Conservation (phyloP, 2,329 filamentous ascomycete genomes). For the Venturia asperata region DNA sequence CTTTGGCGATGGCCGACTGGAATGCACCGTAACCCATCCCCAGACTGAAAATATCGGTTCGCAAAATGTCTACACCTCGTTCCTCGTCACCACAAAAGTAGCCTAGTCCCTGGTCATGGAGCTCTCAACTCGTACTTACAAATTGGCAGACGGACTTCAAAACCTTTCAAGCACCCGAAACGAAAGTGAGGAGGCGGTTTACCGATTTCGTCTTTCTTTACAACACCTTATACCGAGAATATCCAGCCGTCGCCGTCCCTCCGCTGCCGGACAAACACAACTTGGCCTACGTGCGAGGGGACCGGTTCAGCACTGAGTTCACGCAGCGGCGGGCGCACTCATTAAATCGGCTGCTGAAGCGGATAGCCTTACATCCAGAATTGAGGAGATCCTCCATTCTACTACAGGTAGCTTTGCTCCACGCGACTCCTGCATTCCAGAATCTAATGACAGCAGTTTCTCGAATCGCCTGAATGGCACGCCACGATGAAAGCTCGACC, state of each 20-base stretch:
- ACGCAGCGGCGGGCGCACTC: constrained; percentile 82
- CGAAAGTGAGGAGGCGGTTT: constrained; percentile 79
- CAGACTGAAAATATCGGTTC: constrained; percentile 95
- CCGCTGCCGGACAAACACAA: constrained; percentile 97
- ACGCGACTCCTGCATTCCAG: not conserved
- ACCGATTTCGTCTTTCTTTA: constrained; percentile 97
- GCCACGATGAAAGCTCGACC: constrained; percentile 80
- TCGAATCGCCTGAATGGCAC: constrained; percentile 95
- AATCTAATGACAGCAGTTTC: constrained; percentile 49
- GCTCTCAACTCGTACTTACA: not conserved
- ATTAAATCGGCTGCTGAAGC: constrained; percentile 80
- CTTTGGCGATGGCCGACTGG: constrained; percentile 58
- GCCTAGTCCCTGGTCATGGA: constrained; percentile 5
- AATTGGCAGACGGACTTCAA: constrained; percentile 74
- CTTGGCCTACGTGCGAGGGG: constrained; percentile 96
- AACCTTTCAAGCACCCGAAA: constrained; percentile 63
- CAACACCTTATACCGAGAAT: constrained; percentile 81
- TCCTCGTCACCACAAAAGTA: constrained; percentile 86
- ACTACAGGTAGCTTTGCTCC: constrained; percentile 41
- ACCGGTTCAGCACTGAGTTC: constrained; percentile 91
- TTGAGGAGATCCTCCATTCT: constrained; percentile 76
- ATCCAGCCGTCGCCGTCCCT: constrained; percentile 84
- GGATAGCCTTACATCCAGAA: constrained; percentile 80
- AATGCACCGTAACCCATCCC: constrained; percentile 75
- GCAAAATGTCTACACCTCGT: constrained; percentile 94